A percentile compares a stretch with the other conserved stretches of the same genome.
Evolutionary conservation across 2,329 filamentous ascomycete genomes (phyloP).

Genomic region (Chaetomium strumarium): DNA sequence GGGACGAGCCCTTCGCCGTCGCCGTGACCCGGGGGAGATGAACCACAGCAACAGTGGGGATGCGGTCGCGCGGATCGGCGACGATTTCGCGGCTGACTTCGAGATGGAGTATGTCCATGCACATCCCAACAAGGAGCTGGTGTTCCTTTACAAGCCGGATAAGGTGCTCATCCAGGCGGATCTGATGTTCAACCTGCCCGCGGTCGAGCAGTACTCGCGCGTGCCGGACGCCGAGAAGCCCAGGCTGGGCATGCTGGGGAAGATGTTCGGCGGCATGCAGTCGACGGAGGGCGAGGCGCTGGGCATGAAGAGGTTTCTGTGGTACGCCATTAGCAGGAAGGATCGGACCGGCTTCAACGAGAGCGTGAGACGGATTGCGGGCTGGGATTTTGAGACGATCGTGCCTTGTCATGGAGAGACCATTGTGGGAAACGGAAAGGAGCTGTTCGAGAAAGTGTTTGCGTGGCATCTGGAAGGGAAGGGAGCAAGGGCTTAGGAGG

Average conservation of each 20-base stretch:
- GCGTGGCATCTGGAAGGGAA: slow-evolving; percentile 65
- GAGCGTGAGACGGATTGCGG: slow-evolving; percentile 61
- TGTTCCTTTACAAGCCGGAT: slow-evolving; percentile 77
- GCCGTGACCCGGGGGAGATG: slow-evolving; percentile 58
- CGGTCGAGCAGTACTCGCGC: slow-evolving; percentile 74
- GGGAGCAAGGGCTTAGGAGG: background rate
- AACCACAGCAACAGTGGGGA: slow-evolving; percentile 40
- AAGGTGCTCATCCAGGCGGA: slow-evolving; percentile 82
- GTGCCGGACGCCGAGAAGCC: slow-evolving; percentile 43
- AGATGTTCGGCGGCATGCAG: slow-evolving; percentile 49
- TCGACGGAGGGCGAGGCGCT: slow-evolving; percentile 59
- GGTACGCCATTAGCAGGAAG: slow-evolving; percentile 60
- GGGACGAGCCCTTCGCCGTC: slow-evolving; percentile 54
- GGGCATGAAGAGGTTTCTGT: slow-evolving; percentile 74
- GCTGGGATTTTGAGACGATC: slow-evolving; percentile 80
- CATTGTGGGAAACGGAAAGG: slow-evolving; percentile 68
- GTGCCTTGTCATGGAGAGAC: slow-evolving; percentile 93
- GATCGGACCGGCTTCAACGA: slow-evolving; percentile 65
- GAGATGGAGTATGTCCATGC: slow-evolving; percentile 76
- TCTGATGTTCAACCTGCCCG: slow-evolving; percentile 84
- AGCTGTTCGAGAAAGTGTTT: slow-evolving; percentile 70
- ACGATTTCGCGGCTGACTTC: slow-evolving; percentile 83
- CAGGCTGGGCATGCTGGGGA: slow-evolving; percentile 35
- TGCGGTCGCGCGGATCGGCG: slow-evolving; percentile 50
- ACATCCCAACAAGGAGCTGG: slow-evolving; percentile 79